Percentiles rank a stretch among this genome's conserved stretches.
These are phyloP conservation scores for Penicillium vulpinum DNA, from an alignment of 2,329 filamentous ascomycete species.

Conservation along the genomic window DNA sequence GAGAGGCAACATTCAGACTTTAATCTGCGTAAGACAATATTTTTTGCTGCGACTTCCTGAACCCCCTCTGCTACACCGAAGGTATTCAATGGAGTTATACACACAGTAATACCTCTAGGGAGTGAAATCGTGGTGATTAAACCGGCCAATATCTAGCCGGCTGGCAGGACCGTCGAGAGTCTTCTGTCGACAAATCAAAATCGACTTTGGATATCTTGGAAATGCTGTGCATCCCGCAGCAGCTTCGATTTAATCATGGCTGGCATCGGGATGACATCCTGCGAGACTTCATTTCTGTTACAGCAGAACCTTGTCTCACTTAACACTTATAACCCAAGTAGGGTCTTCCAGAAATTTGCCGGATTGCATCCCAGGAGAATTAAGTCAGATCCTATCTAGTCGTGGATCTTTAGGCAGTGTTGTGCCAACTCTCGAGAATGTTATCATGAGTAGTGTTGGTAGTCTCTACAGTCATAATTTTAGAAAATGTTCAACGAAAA, in stretches of 20 bases:
- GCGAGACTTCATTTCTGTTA: not conserved
- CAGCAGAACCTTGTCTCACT: not conserved
- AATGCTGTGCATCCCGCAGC: not conserved
- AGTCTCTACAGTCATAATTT: not conserved
- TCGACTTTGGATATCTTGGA: not conserved
- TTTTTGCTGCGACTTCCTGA: conserved; percentile 1
- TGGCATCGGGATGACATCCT: not conserved
- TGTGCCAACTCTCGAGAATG: not conserved
- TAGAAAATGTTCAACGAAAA: not conserved
- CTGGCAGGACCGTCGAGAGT: too few species aligned
- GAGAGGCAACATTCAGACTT: not conserved
- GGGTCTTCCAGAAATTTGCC: not conserved
- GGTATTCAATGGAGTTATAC: not conserved
- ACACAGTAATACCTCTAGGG: not conserved
- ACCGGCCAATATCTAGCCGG: not conserved
- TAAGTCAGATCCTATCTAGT: not conserved
- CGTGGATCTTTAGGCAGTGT: not conserved
- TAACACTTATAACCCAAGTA: not conserved
- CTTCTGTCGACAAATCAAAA: not conserved
- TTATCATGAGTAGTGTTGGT: not conserved
- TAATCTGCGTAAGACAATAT: not conserved
- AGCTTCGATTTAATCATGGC: not conserved
- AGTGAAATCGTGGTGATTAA: not conserved
- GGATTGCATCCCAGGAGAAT: not conserved
- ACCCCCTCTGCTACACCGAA: not conserved